phyloP scores from a whole-genome alignment of 1,284 basidiomycete genomes.

The Apiotrichum domesticum region DNA sequence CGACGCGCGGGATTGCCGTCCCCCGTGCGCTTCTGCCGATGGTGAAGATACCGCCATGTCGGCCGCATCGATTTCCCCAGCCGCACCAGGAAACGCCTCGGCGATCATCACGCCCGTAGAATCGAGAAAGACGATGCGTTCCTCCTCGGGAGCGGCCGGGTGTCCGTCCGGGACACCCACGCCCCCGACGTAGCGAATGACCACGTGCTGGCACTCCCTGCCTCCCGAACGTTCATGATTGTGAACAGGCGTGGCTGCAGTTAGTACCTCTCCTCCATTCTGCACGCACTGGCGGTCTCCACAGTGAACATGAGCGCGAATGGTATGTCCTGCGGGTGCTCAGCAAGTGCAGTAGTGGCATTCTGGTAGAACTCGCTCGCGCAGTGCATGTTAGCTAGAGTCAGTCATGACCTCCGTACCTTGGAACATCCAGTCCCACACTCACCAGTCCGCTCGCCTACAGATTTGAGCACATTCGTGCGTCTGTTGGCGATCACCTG shows the following conservation, averaged over 20 bases:
- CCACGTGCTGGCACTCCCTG: too few species aligned
- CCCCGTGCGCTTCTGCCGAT: too few species aligned
- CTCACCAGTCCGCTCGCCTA: conserved; percentile 39
- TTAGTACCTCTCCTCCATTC: too few species aligned
- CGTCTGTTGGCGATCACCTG: conserved; percentile 34
- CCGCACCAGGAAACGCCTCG: conserved; percentile 1
- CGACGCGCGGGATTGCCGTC: too few species aligned
- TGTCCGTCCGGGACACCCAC: conserved; percentile 41
- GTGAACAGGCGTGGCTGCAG: too few species aligned
- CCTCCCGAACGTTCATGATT: too few species aligned
- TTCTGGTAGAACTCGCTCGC: conserved; percentile 35
- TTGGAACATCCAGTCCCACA: too few species aligned
- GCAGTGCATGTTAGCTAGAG: conserved; percentile 30
- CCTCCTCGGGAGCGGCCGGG: conserved; percentile 22
- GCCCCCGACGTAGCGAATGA: conserved; percentile 20
- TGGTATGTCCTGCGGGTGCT: conserved; percentile 33
- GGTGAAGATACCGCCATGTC: too few species aligned
- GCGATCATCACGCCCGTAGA: conserved; percentile 5
- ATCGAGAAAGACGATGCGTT: neutral
- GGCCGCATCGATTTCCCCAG: too few species aligned
- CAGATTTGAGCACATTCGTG: conserved; percentile 28
- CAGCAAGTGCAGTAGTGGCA: conserved; percentile 33
- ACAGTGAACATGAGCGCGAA: conserved; percentile 35
- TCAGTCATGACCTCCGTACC: neutral
- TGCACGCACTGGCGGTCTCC: neutral